phyloP scores from a whole-genome alignment of 2,329 filamentous ascomycete species.

The Botryosphaeria dothidea region DNA sequence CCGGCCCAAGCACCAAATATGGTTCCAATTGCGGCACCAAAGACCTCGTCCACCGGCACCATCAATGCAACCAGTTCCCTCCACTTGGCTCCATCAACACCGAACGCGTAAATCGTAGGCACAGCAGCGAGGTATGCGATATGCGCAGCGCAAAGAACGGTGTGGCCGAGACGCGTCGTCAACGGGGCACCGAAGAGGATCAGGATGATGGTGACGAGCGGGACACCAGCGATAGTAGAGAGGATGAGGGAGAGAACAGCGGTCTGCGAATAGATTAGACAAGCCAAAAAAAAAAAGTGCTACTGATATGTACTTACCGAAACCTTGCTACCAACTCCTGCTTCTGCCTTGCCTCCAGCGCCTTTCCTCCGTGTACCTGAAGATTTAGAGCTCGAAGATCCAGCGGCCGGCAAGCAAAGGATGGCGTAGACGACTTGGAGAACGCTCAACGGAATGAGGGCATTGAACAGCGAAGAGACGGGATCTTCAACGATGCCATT shows the following conservation, averaged over 20 bases:
- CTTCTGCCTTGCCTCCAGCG: conserved; percentile 39
- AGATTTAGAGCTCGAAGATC: conserved; percentile 51
- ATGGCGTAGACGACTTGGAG: conserved; percentile 64
- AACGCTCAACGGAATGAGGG: conserved; percentile 63
- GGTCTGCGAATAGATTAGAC: conserved; percentile 51
- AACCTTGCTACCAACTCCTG: conserved; percentile 29
- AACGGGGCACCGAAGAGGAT: conserved; percentile 91
- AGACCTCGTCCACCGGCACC: conserved; percentile 78
- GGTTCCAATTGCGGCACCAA: conserved; percentile 77
- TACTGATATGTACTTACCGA: conserved; percentile 44
- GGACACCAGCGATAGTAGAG: conserved; percentile 56
- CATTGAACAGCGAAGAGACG: conserved; percentile 60
- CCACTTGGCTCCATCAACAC: conserved; percentile 73
- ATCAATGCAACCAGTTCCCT: conserved; percentile 66
- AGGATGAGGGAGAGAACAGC: conserved; percentile 69
- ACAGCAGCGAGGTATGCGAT: conserved; percentile 76
- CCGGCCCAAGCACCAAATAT: conserved; percentile 86
- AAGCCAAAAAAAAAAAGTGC: neutral
- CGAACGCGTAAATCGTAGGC: conserved; percentile 83
- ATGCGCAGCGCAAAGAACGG: conserved; percentile 77
- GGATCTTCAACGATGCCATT: conserved; percentile 69
- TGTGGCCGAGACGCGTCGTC: conserved; percentile 77
- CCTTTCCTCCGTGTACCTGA: conserved; percentile 57
- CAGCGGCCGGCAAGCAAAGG: conserved; percentile 58
- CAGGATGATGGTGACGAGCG: conserved; percentile 61